These are phyloP conservation scores for Geotrichum aggregatum DNA, from an alignment of 1,139 yeast species.

Conservation along the genomic window DNA sequence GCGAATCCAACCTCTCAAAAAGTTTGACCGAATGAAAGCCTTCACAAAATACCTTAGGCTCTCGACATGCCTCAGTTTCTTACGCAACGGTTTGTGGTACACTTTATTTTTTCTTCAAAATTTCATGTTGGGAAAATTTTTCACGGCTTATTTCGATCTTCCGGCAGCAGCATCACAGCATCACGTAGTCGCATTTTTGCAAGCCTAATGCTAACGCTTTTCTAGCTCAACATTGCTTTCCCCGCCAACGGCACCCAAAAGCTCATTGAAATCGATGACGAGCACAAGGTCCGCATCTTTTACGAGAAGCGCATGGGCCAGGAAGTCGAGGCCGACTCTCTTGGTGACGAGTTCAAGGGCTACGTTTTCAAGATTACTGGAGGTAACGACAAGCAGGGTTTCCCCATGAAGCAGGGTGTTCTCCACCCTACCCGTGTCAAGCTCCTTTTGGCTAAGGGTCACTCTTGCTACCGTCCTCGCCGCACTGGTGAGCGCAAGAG, in stretches of 20 bases:
- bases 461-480: constrained; percentile 99
- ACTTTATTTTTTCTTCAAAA: too few species aligned
- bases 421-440: constrained; percentile 99
- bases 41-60: too few species aligned
- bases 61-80: too few species aligned
- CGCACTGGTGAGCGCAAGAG: constrained; percentile 99
- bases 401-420: constrained; percentile 99
- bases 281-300: constrained; percentile 97
- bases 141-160: too few species aligned
- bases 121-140: too few species aligned
- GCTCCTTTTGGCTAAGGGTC: constrained; percentile 88
- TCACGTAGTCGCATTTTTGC: too few species aligned
- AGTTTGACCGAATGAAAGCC: too few species aligned
- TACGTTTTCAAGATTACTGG: constrained; percentile 98
- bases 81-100: too few species aligned
- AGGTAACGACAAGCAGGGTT: constrained; percentile 99
- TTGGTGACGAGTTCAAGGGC: constrained; percentile 99
- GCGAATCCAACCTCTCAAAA: too few species aligned
- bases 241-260: constrained; percentile 99
- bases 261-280: constrained; percentile 96
- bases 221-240: constrained; percentile 91
- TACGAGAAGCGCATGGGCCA: constrained; percentile 99
- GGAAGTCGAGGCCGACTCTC: constrained; percentile 98
- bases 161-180: too few species aligned
- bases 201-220: constrained; percentile 1